Conservation (phyloP, 371 early-diverging fungal genomes). For the Parasitella parasitica region DNA sequence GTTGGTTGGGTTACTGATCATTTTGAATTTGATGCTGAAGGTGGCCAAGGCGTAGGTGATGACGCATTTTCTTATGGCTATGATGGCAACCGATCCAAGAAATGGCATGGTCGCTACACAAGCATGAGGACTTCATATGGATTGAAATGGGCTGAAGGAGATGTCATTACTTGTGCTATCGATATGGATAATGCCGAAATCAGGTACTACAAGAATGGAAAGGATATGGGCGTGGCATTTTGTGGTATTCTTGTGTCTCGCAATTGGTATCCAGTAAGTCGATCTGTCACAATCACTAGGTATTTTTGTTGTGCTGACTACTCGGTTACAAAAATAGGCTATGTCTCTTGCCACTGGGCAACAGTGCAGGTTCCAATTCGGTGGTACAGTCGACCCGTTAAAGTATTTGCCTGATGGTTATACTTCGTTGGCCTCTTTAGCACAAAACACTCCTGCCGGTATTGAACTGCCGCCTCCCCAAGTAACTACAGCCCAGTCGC, state of each 20-base stretch:
- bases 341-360: constrained; percentile 44
- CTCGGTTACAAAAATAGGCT: no score
- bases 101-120: constrained; percentile 64
- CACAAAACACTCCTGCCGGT: background rate
- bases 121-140: constrained; percentile 52
- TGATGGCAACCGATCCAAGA: constrained; percentile 66
- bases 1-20: constrained; percentile 67
- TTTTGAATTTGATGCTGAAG: constrained; percentile 63
- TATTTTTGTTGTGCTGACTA: no score
- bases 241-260: constrained; percentile 31
- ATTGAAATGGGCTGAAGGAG: constrained; percentile 57
- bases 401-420: constrained; percentile 34
- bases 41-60: constrained; percentile 76
- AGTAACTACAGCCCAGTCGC: background rate
- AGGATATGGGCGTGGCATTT: constrained; percentile 70
- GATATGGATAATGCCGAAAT: constrained; percentile 61
- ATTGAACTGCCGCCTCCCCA: constrained; percentile 27
- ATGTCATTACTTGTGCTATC: constrained; percentile 61
- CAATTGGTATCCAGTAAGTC: constrained; percentile 59
- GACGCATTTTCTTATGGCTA: constrained; percentile 67
- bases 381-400: constrained; percentile 36
- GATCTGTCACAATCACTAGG: no score
- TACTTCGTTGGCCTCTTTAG: constrained; percentile 21
- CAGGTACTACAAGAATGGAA: constrained; percentile 62
- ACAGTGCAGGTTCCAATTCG: constrained; percentile 41